Evolutionary conservation across 1,284 basidiomycete genomes (phyloP).

Genomic region (Rhodotorula sp.): DNA sequence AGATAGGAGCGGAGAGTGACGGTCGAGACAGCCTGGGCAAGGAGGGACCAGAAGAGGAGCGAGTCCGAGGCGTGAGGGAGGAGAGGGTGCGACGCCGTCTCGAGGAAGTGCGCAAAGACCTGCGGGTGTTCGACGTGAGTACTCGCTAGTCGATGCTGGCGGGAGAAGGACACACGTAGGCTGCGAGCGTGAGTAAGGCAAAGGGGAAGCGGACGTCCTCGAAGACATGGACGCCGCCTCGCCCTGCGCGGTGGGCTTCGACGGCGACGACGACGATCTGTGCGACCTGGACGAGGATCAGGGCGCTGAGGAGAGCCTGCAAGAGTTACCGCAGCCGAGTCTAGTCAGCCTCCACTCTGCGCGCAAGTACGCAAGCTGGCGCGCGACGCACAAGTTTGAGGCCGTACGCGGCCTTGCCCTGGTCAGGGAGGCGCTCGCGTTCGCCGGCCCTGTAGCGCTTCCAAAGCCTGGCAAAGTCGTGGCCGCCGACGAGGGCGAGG

Average conservation of each 20-base stretch:
- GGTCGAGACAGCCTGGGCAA: conserved; percentile 60
- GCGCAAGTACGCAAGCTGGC: not conserved
- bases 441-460: conserved; percentile 46
- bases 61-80: conserved; percentile 63
- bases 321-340: too few species aligned
- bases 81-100: conserved; percentile 34
- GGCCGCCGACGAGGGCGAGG: conserved; percentile 62
- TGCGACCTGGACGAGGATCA: conserved; percentile 26
- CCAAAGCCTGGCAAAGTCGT: conserved; percentile 58
- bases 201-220: conserved; percentile 35
- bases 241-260: conserved; percentile 15
- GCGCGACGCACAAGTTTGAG: conserved; percentile 31
- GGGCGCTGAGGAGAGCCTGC: conserved; percentile 9
- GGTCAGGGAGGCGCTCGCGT: conserved; percentile 15
- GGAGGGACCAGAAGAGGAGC: conserved; percentile 80
- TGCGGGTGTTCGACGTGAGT: not conserved
- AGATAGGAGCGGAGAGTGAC: conserved; percentile 66
- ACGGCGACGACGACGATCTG: conserved; percentile 16
- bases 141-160: not conserved
- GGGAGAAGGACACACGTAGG: conserved; percentile 29
- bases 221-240: conserved; percentile 2
- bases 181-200: conserved; percentile 15
- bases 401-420: conserved; percentile 27
- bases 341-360: not conserved
- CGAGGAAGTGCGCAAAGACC: conserved; percentile 36